A percentile compares a stretch with the other conserved stretches of the same genome.
Evolutionary conservation across 768 basidiomycete genomes (phyloP).

Genomic region (Boletus tylopilopsis): DNA sequence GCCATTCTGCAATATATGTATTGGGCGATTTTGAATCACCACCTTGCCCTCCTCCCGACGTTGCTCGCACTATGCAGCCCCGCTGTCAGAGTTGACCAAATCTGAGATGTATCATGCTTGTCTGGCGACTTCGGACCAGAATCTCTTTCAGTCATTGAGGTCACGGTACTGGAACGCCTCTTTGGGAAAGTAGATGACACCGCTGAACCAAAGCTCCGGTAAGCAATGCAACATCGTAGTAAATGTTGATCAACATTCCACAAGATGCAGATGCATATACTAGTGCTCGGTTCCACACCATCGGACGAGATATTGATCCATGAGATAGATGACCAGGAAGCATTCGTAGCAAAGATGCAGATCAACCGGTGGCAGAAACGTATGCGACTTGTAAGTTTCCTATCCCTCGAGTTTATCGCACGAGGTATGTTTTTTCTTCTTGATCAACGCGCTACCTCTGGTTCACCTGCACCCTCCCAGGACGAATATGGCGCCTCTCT

Average conservation of each 20-base stretch:
- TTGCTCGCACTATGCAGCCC: slow-evolving; percentile 52
- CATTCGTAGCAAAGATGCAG: slow-evolving; percentile 44
- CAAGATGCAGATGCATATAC: slow-evolving; percentile 48
- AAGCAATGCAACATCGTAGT: no score
- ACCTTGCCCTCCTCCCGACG: slow-evolving; percentile 40
- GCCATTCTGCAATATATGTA: slow-evolving; percentile 63
- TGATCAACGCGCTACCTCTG: no score
- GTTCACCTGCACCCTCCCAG: no score
- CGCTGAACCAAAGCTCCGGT: no score
- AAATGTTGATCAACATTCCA: no score
- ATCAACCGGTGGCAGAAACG: slow-evolving; percentile 66
- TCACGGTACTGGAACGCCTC: no score
- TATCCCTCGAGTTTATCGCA: slow-evolving; percentile 65
- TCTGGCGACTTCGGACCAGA: slow-evolving; percentile 31
- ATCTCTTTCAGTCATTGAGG: slow-evolving; percentile 28
- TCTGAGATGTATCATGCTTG: slow-evolving; percentile 68
- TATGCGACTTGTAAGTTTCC: slow-evolving; percentile 56
- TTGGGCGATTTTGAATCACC: slow-evolving; percentile 68
- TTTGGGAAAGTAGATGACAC: no score
- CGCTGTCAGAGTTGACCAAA: slow-evolving; percentile 39
- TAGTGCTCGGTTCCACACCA: slow-evolving; percentile 40
- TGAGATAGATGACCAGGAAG: slow-evolving; percentile 46
- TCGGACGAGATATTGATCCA: slow-evolving; percentile 54
- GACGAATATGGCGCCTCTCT: slow-evolving; percentile 26
- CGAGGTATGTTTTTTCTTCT: slow-evolving; percentile 30